phyloP scores from a whole-genome alignment of 2,329 filamentous ascomycete genomes.

The Trichoderma gracile region DNA sequence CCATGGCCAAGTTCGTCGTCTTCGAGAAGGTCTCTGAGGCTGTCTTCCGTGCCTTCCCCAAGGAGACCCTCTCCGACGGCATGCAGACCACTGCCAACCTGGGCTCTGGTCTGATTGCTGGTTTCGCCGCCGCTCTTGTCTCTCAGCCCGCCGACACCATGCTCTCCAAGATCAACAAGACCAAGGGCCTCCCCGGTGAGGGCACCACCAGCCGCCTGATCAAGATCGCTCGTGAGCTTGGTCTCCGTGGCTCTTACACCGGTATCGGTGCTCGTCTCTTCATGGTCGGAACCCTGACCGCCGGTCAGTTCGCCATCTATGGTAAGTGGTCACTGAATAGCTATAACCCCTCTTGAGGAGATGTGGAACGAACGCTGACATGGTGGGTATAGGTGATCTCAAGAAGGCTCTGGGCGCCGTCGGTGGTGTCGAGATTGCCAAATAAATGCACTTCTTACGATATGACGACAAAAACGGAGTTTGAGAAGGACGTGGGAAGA shows the following conservation, averaged over 20 bases:
- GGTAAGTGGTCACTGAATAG: slow-evolving; percentile 43
- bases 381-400: slow-evolving; percentile 45
- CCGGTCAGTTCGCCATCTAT: slow-evolving; percentile 88
- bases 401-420: slow-evolving; percentile 70
- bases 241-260: slow-evolving; percentile 72
- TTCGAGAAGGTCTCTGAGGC: slow-evolving; percentile 84
- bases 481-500: neutral
- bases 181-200: slow-evolving; percentile 82
- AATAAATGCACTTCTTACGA: slow-evolving; percentile 18
- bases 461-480: slow-evolving; percentile 18
- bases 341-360: too few species aligned
- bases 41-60: slow-evolving; percentile 69
- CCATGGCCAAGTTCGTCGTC: slow-evolving; percentile 93
- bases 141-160: slow-evolving; percentile 92
- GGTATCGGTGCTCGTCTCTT: slow-evolving; percentile 74
- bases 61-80: slow-evolving; percentile 65
- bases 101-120: slow-evolving; percentile 51
- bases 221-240: slow-evolving; percentile 88
- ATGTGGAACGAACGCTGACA: slow-evolving; percentile 8
- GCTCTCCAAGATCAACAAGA: slow-evolving; percentile 97
- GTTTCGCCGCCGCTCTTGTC: slow-evolving; percentile 84
- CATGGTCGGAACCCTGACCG: slow-evolving; percentile 70
- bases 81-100: slow-evolving; percentile 81
- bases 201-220: slow-evolving; percentile 76
- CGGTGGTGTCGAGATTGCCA: slow-evolving; percentile 54